Percentiles rank a stretch among this genome's conserved stretches.
These are phyloP conservation scores for Leishmania braziliensis DNA, from an alignment of 208 protist genomes.

Conservation along the genomic window DNA sequence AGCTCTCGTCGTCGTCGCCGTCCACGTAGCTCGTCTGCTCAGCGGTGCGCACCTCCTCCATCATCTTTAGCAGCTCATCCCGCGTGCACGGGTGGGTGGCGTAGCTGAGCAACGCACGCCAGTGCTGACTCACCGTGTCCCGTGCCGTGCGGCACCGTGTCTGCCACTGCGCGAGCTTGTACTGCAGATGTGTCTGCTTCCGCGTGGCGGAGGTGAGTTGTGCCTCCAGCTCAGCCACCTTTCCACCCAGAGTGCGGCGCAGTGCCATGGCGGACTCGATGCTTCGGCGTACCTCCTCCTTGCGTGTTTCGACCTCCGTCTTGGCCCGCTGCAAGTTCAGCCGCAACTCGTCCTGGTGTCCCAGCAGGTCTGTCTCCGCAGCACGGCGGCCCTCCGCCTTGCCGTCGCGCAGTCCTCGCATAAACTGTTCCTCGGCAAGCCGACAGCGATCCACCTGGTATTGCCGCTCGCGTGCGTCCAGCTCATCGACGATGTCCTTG, in stretches of 20 bases:
- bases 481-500: slow-evolving; percentile 62
- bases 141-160: slow-evolving; percentile 27
- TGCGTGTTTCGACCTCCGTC: slow-evolving; percentile 47
- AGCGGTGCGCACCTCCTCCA: slow-evolving; percentile 30
- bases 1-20: slow-evolving; percentile 3
- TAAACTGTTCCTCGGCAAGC: slow-evolving; percentile 59
- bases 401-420: slow-evolving; percentile 57
- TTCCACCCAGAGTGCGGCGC: slow-evolving; percentile 34
- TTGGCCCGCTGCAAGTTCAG: slow-evolving; percentile 61
- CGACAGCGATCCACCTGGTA: slow-evolving; percentile 55
- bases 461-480: slow-evolving; percentile 53
- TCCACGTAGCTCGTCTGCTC: slow-evolving; percentile 21
- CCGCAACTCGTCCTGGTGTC: slow-evolving; percentile 54
- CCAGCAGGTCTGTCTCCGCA: slow-evolving; percentile 40
- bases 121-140: slow-evolving; percentile 33
- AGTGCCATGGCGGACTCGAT: slow-evolving; percentile 51
- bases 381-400: slow-evolving; percentile 45
- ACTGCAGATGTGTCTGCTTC: slow-evolving; percentile 30
- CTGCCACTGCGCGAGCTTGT: slow-evolving; percentile 23
- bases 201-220: slow-evolving; percentile 24
- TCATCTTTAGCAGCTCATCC: slow-evolving; percentile 25
- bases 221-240: slow-evolving; percentile 31
- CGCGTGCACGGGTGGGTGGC: slow-evolving; percentile 35
- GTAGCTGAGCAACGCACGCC: slow-evolving; percentile 40
- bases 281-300: slow-evolving; percentile 58